These are phyloP conservation scores for Melastoma malabathricum DNA, from an alignment of 345 rosid genomes.

Conservation along the genomic window DNA sequence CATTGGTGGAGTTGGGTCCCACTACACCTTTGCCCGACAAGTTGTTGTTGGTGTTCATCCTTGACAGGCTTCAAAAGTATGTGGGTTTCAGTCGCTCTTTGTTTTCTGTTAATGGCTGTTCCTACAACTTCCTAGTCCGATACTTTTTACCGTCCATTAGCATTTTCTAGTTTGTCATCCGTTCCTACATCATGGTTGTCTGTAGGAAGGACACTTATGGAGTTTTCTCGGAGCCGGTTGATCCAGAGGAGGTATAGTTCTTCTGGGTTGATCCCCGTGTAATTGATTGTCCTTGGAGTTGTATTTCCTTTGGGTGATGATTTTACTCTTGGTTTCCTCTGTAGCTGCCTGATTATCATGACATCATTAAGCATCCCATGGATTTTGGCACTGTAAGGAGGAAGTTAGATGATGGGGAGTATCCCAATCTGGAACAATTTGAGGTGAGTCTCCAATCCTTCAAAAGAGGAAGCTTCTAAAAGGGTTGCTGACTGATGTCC, in stretches of 20 bases:
- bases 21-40: slow-evolving; percentile 95
- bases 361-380: slow-evolving; percentile 70
- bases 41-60: slow-evolving; percentile 96
- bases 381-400: slow-evolving; percentile 64
- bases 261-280: no score
- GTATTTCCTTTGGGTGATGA: no score
- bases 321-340: slow-evolving; percentile 1
- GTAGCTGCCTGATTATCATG: slow-evolving; percentile 86
- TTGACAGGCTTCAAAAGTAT: slow-evolving; percentile 98
- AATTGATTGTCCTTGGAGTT: no score
- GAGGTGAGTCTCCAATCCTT: slow-evolving; percentile 33
- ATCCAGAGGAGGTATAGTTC: slow-evolving; percentile 27
- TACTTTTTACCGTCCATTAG: slow-evolving; percentile 9
- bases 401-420: slow-evolving; percentile 46
- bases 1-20: slow-evolving; percentile 78
- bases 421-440: slow-evolving; percentile 56
- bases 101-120: neutral
- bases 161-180: slow-evolving; percentile 12
- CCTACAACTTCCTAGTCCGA: slow-evolving; percentile 2
- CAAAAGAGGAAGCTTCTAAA: no score
- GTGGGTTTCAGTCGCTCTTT: slow-evolving; percentile 10
- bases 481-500: no score
- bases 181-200: no score
- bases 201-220: slow-evolving; percentile 93
- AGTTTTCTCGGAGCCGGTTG: slow-evolving; percentile 89